These are phyloP conservation scores for Albophoma yamanashiensis DNA, from an alignment of 2,329 filamentous ascomycete genomes.

Conservation along the genomic window DNA sequence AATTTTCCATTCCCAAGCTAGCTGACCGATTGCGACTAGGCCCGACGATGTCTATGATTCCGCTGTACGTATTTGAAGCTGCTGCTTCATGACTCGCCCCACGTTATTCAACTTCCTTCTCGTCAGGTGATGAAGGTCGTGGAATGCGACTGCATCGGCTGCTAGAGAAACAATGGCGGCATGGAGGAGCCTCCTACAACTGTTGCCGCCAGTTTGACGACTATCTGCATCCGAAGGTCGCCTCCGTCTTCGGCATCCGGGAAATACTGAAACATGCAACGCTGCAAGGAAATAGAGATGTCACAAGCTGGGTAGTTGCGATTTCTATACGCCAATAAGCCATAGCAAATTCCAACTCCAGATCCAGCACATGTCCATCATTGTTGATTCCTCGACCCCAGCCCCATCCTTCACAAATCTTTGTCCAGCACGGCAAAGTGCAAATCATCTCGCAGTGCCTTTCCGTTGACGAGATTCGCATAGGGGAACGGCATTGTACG, in stretches of 20 bases:
- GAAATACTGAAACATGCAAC: background rate
- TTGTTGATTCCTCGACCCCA: background rate
- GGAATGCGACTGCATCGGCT: background rate
- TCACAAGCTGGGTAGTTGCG: background rate
- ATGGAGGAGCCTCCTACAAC: background rate
- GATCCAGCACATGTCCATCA: background rate
- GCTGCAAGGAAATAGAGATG: background rate
- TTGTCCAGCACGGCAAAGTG: conserved; percentile 31
- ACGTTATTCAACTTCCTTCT: too few relatives aligned
- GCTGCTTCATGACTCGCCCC: too few relatives aligned
- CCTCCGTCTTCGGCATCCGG: too few relatives aligned
- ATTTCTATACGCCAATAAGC: background rate
- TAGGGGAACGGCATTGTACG: conserved; percentile 32
- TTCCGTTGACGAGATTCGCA: conserved; percentile 21
- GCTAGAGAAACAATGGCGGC: background rate
- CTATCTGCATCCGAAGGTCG: too few relatives aligned
- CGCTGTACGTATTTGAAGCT: background rate
- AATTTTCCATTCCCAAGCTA: background rate
- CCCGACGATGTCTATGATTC: background rate
- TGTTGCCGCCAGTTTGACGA: too few relatives aligned
- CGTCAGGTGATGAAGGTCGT: background rate
- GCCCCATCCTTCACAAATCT: conserved; percentile 11
- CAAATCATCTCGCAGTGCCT: conserved; percentile 29
- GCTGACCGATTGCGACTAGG: too few relatives aligned
- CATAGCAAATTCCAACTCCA: background rate